A percentile compares a stretch with the other conserved stretches of the same genome.
phyloP scores from a whole-genome alignment of 495 filamentous ascomycete genomes.

The Podospora tetraspora region DNA sequence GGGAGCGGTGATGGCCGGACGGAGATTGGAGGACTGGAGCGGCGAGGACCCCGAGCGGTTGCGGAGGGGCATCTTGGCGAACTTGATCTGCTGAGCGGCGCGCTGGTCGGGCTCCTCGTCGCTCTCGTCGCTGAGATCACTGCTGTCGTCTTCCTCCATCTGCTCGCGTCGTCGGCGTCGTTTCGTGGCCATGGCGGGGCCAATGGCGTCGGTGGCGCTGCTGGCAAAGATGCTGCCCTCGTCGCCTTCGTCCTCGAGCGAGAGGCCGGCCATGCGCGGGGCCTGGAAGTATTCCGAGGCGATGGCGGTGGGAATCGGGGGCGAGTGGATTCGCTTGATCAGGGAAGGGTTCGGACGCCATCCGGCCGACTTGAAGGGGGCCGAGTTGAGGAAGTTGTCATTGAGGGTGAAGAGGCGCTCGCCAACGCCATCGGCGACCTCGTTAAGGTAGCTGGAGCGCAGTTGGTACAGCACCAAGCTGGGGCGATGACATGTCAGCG shows the following conservation, averaged over 20 bases:
- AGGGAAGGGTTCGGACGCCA: slow-evolving; percentile 74
- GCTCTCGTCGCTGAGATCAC: slow-evolving; percentile 92
- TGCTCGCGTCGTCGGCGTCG: slow-evolving; percentile 63
- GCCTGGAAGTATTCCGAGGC: slow-evolving; percentile 88
- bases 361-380: slow-evolving; percentile 92
- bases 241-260: slow-evolving; percentile 71
- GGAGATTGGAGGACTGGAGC: slow-evolving; percentile 56
- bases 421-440: slow-evolving; percentile 90
- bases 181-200: slow-evolving; percentile 55
- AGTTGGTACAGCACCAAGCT: slow-evolving; percentile 93
- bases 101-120: slow-evolving; percentile 77
- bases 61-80: slow-evolving; percentile 88
- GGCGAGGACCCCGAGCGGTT: slow-evolving; percentile 84
- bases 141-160: slow-evolving; percentile 93
- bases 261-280: slow-evolving; percentile 47
- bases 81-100: slow-evolving; percentile 78
- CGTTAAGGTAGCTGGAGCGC: slow-evolving; percentile 82
- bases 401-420: slow-evolving; percentile 93
- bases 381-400: slow-evolving; percentile 80
- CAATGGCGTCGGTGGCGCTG: slow-evolving; percentile 66
- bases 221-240: slow-evolving; percentile 75
- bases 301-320: slow-evolving; percentile 87
- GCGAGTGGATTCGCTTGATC: slow-evolving; percentile 89
- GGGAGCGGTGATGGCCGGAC: slow-evolving; percentile 35
- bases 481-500: slow-evolving; percentile 10